phyloP scores from a whole-genome alignment of 371 early-diverging fungal genomes.

The Mortierella sp. region DNA sequence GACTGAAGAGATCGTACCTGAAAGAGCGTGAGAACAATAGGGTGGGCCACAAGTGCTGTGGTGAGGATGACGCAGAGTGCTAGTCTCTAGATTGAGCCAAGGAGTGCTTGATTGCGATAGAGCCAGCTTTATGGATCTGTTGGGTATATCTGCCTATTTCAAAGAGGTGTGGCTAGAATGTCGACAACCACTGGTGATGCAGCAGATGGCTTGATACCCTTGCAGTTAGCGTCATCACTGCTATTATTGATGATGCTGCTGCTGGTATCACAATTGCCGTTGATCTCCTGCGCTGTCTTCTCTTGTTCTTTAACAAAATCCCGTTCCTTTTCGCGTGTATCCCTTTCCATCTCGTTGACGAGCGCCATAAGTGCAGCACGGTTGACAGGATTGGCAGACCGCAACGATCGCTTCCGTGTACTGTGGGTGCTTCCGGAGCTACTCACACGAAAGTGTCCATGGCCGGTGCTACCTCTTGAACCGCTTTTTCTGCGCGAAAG shows the following conservation, averaged over 20 bases:
- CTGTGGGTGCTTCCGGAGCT: constrained; percentile 18
- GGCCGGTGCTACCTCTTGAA: neutral
- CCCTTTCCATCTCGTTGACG: constrained; percentile 47
- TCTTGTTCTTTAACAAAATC: constrained; percentile 6
- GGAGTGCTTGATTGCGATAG: no score
- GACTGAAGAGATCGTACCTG: no score
- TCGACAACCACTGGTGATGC: constrained; percentile 4
- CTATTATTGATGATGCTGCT: neutral
- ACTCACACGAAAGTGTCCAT: constrained; percentile 22
- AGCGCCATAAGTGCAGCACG: constrained; percentile 48
- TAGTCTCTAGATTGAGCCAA: no score
- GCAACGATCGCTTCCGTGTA: constrained; percentile 34
- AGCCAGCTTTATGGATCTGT: no score
- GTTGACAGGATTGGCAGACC: constrained; percentile 39
- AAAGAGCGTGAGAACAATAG: no score
- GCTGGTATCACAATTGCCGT: neutral
- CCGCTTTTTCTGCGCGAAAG: constrained; percentile 14
- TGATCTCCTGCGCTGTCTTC: neutral
- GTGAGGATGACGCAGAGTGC: no score
- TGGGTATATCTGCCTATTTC: neutral
- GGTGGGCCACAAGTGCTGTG: no score
- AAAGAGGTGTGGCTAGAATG: constrained; percentile 8
- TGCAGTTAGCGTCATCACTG: neutral
- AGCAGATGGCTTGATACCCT: neutral
- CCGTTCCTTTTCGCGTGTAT: constrained; percentile 31